phyloP scores from a whole-genome alignment of 257 asterid genomes.

The Gentiana dahurica region DNA sequence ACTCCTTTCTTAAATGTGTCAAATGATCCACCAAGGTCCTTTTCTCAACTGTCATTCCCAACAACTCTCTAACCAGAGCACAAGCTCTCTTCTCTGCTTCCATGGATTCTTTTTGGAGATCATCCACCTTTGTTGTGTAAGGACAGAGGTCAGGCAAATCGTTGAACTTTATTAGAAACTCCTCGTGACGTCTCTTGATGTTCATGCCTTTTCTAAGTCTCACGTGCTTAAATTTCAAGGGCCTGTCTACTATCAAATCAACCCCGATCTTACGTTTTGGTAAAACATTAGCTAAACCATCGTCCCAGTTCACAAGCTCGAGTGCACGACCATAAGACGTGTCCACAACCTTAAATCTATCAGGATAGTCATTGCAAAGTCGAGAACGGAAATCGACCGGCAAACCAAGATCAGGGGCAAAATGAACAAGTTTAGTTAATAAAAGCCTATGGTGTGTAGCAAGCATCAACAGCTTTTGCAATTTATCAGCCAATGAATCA shows the following conservation, averaged over 20 bases:
- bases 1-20: slow-evolving; percentile 88
- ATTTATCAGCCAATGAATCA: slow-evolving; percentile 43
- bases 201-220: slow-evolving; percentile 71
- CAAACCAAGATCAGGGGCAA: slow-evolving; percentile 79
- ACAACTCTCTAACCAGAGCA: slow-evolving; percentile 72
- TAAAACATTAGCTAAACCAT: slow-evolving; percentile 33
- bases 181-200: slow-evolving; percentile 62
- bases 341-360: slow-evolving; percentile 61
- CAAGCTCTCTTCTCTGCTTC: slow-evolving; percentile 93
- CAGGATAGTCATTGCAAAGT: slow-evolving; percentile 74
- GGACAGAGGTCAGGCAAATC: slow-evolving; percentile 68
- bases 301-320: slow-evolving; percentile 79
- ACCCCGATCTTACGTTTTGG: slow-evolving; percentile 29
- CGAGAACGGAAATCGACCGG: slow-evolving; percentile 73
- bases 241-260: slow-evolving; percentile 79
- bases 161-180: slow-evolving; percentile 51
- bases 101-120: slow-evolving; percentile 44
- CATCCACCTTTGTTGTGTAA: slow-evolving; percentile 38
- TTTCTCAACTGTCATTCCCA: slow-evolving; percentile 81
- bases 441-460: slow-evolving; percentile 68
- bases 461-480: slow-evolving; percentile 85
- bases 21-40: slow-evolving; percentile 91
- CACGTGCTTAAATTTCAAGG: slow-evolving; percentile 70
- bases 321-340: slow-evolving; percentile 88
- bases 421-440: slow-evolving; percentile 64